Evolutionary conservation across 2,329 filamentous ascomycete species (phyloP).

Genomic region (Trichoderma afroharzianum): DNA sequence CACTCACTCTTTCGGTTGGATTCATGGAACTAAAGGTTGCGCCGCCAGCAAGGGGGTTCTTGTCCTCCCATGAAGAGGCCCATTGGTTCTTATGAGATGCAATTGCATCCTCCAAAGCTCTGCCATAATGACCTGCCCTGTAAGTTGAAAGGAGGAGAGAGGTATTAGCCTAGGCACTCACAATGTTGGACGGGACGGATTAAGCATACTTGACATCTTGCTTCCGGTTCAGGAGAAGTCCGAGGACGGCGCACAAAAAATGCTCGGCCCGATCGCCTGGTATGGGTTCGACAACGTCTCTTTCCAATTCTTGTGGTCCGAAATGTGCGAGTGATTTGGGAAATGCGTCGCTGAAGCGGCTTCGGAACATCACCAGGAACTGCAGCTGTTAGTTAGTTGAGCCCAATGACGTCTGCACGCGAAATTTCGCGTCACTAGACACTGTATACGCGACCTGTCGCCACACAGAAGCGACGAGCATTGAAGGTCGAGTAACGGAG

Average conservation of each 20-base stretch:
- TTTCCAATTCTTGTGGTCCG: slow-evolving; percentile 92
- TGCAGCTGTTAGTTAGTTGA: slow-evolving; percentile 45
- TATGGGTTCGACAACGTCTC: slow-evolving; percentile 70
- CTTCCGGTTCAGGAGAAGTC: slow-evolving; percentile 90
- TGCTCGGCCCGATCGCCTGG: slow-evolving; percentile 84
- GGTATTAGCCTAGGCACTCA: slow-evolving; percentile 18
- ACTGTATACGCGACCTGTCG: slow-evolving; percentile 36
- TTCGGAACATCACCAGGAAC: slow-evolving; percentile 98
- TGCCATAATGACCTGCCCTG: slow-evolving; percentile 86
- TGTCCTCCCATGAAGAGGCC: slow-evolving; percentile 76
- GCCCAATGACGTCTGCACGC: slow-evolving; percentile 40
- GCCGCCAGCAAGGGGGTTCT: slow-evolving; percentile 78
- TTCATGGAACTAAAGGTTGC: slow-evolving; percentile 79
- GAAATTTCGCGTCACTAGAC: slow-evolving; percentile 49
- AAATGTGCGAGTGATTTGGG: slow-evolving; percentile 84
- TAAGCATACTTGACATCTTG: slow-evolving; percentile 90
- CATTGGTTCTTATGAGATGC: slow-evolving; percentile 82
- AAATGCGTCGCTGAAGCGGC: slow-evolving; percentile 86
- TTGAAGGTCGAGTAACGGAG: background rate
- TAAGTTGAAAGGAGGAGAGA: slow-evolving; percentile 4
- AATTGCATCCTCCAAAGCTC: slow-evolving; percentile 91
- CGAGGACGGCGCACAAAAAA: slow-evolving; percentile 83
- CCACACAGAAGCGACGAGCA: background rate
- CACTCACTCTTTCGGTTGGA: slow-evolving; percentile 71
- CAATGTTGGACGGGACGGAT: background rate